phyloP scores from a whole-genome alignment of 2,329 filamentous ascomycete species.

The Neopestalotiopsis sp. region DNA sequence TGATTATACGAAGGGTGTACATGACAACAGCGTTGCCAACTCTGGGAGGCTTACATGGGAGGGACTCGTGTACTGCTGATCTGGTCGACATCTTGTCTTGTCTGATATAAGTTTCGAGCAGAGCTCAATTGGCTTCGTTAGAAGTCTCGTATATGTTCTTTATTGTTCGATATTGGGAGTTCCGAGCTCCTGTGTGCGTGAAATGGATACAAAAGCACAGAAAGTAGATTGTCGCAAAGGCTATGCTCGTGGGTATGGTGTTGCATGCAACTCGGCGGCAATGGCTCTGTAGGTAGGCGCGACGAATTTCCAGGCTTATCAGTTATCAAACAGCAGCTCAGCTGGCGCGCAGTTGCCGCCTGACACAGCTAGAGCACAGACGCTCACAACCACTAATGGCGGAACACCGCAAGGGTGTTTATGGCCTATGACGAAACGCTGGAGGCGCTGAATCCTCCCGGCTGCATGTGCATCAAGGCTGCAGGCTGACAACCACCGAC shows the following conservation, averaged over 20 bases:
- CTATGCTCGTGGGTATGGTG: background rate
- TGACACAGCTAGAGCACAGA: background rate
- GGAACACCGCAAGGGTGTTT: background rate
- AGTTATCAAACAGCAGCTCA: background rate
- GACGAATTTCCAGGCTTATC: constrained; percentile 12
- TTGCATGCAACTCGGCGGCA: background rate
- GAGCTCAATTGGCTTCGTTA: background rate
- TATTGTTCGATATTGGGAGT: background rate
- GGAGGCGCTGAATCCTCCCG: background rate
- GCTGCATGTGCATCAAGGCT: no score
- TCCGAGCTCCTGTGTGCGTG: background rate
- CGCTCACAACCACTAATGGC: background rate
- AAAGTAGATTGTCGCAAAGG: background rate
- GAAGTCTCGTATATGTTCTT: background rate
- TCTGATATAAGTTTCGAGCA: background rate
- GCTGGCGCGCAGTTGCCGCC: constrained; percentile 8
- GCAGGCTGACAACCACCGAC: background rate
- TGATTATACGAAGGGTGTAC: constrained; percentile 7
- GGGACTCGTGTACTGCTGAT: constrained; percentile 75
- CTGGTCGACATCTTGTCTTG: constrained; percentile 64
- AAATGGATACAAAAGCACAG: background rate
- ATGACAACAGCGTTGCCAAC: background rate
- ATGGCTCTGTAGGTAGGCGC: background rate
- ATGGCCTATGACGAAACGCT: background rate
- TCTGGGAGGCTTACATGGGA: constrained; percentile 67